These are phyloP conservation scores for Ceratobasidium sp. DNA, from an alignment of 1,284 basidiomycete species.

Conservation along the genomic window DNA sequence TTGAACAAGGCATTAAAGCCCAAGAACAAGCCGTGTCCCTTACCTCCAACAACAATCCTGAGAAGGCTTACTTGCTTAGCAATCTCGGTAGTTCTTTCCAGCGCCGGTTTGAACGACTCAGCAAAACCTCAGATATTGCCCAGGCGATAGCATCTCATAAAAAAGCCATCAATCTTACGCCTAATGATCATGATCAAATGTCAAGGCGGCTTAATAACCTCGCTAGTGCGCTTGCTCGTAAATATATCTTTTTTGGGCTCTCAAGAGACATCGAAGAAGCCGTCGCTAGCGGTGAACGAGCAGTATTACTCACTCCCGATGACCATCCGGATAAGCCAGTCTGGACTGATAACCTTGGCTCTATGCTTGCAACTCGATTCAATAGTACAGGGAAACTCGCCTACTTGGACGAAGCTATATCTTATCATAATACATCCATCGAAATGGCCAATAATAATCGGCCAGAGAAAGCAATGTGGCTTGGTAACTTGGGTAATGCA, in stretches of 20 bases:
- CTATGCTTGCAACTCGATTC: background rate
- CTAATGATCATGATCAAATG: background rate
- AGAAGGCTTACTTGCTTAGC: background rate
- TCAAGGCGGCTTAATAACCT: background rate
- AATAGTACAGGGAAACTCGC: background rate
- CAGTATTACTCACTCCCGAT: background rate
- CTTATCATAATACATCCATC: background rate
- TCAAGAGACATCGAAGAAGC: background rate
- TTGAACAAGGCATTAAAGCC: background rate
- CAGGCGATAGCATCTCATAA: background rate
- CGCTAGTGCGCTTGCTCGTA: background rate
- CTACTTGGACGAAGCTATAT: conserved; percentile 22
- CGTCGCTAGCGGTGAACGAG: background rate
- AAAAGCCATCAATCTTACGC: background rate
- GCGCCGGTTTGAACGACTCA: background rate
- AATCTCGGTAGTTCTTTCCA: conserved; percentile 7
- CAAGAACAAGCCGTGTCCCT: background rate
- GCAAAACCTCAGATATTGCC: background rate
- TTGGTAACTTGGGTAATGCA: background rate
- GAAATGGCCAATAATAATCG: background rate
- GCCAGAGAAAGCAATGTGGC: conserved; percentile 12
- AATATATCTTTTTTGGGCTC: background rate
- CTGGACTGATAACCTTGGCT: conserved; percentile 4
- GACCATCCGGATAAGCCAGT: conserved; percentile 5
- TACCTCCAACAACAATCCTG: background rate